A percentile compares a stretch with the other conserved stretches of the same genome.
phyloP scores from a whole-genome alignment of 1,284 basidiomycete species.

The Coriolopsis trogii region DNA sequence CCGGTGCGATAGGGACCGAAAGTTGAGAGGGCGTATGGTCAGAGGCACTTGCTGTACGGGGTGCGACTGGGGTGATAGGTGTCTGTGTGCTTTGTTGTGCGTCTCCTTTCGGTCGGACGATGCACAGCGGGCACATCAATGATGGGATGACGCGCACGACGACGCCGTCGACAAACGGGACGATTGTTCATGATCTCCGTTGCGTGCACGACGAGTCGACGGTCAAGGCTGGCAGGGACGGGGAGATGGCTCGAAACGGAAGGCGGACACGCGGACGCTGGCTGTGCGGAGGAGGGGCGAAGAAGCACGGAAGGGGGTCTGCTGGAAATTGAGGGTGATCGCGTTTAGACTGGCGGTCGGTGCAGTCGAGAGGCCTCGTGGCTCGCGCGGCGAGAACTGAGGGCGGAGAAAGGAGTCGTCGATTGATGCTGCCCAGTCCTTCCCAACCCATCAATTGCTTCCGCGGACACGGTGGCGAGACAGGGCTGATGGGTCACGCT shows the following conservation, averaged over 20 bases:
- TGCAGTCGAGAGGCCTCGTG: constrained; percentile 9
- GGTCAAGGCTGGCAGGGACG: not conserved
- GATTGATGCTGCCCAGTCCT: constrained; percentile 1
- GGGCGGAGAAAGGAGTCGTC: constrained; percentile 6
- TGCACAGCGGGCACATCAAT: no score
- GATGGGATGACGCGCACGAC: no score
- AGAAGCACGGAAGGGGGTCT: constrained; percentile 16
- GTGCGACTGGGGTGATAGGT: no score
- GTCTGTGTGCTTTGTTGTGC: no score
- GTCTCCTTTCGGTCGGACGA: no score
- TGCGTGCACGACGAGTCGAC: no score
- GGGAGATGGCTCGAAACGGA: constrained; percentile 6
- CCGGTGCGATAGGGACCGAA: not conserved
- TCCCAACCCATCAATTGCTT: not conserved
- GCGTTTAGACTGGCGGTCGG: constrained; percentile 3
- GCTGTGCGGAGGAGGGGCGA: constrained; percentile 4
- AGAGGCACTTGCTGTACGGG: not conserved
- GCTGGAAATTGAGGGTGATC: constrained; percentile 7
- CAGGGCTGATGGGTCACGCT: not conserved
- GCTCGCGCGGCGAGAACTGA: constrained; percentile 4
- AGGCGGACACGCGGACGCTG: not conserved
- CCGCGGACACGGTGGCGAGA: not conserved
- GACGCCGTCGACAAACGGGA: not conserved
- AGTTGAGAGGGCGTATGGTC: not conserved
- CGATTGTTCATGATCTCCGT: no score